Evolutionary conservation across 2,329 filamentous ascomycete species (phyloP).

Genomic region (Fusarium sp.): DNA sequence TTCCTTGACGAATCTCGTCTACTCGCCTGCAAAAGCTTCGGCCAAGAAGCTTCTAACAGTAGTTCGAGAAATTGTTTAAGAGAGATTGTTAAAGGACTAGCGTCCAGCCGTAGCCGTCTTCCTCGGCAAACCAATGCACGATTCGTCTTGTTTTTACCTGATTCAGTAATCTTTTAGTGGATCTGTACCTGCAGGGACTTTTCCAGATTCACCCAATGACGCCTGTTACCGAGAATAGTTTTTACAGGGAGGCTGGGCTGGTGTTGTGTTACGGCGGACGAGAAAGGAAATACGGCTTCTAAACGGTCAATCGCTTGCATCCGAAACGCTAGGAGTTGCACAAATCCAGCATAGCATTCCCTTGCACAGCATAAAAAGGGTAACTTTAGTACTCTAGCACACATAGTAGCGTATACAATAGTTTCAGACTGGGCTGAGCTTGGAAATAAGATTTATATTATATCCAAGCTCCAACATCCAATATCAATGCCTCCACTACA

Average conservation of each 20-base stretch:
- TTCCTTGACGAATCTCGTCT: neutral
- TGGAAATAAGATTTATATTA: constrained; percentile 4
- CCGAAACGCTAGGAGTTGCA: constrained; percentile 14
- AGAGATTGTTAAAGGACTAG: constrained; percentile 26
- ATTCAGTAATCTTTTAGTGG: constrained; percentile 26
- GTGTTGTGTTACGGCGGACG: constrained; percentile 20
- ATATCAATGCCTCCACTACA: neutral
- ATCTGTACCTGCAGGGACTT: constrained; percentile 38
- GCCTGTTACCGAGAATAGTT: constrained; percentile 32
- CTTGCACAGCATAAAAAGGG: constrained; percentile 7
- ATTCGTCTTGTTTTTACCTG: constrained; percentile 26
- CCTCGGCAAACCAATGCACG: constrained; percentile 33
- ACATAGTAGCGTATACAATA: neutral
- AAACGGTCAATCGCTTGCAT: constrained; percentile 17
- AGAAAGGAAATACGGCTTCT: constrained; percentile 10
- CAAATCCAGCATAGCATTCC: constrained; percentile 14
- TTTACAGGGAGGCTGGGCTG: constrained; percentile 20
- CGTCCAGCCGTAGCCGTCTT: constrained; percentile 3
- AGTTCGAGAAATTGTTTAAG: neutral
- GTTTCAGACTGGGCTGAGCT: neutral
- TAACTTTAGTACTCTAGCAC: neutral
- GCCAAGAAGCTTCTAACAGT: neutral
- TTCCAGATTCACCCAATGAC: constrained; percentile 22
- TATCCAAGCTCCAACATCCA: neutral
- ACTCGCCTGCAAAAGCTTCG: neutral